Conservation (phyloP, 1,284 basidiomycete species). For the Rhodotorula sp. region DNA sequence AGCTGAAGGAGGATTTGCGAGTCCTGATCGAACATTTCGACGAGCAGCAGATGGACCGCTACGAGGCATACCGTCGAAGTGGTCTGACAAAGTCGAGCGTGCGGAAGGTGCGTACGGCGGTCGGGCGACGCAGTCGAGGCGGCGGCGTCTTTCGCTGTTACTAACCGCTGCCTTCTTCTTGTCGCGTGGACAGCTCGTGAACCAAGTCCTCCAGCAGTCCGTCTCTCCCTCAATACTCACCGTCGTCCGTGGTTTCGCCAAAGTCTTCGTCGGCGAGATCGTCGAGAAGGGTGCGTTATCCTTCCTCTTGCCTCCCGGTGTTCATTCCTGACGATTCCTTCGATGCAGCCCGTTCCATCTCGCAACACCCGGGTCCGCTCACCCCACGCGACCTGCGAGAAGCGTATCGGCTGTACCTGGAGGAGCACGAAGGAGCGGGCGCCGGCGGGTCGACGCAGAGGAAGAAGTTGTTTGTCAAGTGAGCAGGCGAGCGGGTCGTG, state of each 20-base stretch:
- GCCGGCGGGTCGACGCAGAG: constrained; percentile 9
- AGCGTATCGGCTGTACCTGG: constrained; percentile 76
- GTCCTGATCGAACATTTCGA: constrained; percentile 83
- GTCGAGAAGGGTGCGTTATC: constrained; percentile 69
- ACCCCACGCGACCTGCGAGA: constrained; percentile 83
- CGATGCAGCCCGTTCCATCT: constrained; percentile 64
- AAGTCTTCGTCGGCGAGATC: constrained; percentile 89
- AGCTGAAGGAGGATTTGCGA: constrained; percentile 47
- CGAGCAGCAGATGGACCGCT: constrained; percentile 77
- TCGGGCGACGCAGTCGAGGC: not conserved
- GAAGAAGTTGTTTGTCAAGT: constrained; percentile 38
- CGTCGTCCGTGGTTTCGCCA: constrained; percentile 80
- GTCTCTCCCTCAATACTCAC: constrained; percentile 82
- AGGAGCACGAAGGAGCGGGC: constrained; percentile 48
- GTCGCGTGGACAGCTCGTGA: constrained; percentile 64
- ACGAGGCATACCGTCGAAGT: constrained; percentile 79
- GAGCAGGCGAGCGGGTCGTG: not conserved
- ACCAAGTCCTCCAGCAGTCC: constrained; percentile 71
- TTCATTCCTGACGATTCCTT: not conserved
- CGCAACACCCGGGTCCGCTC: constrained; percentile 71
- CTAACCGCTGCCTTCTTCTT: not conserved
- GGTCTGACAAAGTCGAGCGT: constrained; percentile 79
- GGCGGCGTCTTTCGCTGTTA: not conserved
- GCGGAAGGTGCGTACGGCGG: constrained; percentile 60
- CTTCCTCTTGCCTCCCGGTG: not conserved